phyloP scores from a whole-genome alignment of 2,329 filamentous ascomycete species.

The Pestalotiopsis sp. region DNA sequence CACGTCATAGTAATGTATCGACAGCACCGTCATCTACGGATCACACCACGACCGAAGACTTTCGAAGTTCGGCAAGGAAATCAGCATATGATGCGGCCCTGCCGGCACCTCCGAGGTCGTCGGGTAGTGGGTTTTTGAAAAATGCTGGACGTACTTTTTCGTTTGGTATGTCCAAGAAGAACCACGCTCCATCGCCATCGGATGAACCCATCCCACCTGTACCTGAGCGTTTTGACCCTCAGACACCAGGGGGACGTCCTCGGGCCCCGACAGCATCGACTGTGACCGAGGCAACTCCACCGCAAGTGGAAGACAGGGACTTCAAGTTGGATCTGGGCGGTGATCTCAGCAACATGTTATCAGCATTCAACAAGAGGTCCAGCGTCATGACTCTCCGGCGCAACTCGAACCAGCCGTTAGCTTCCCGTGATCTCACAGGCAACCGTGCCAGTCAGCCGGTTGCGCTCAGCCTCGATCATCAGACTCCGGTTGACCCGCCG shows the following conservation, averaged over 20 bases:
- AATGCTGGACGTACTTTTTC: conserved; percentile 63
- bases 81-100: conserved; percentile 39
- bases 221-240: conserved; percentile 29
- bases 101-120: conserved; percentile 49
- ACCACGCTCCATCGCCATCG: conserved; percentile 38
- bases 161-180: conserved; percentile 60
- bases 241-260: conserved; percentile 36
- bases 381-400: conserved; percentile 51
- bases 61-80: conserved; percentile 41
- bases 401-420: conserved; percentile 38
- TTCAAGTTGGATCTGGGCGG: conserved; percentile 57
- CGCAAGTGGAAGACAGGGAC: conserved; percentile 48
- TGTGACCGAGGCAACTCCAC: conserved; percentile 55
- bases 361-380: conserved; percentile 57
- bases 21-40: conserved; percentile 63
- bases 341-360: conserved; percentile 61
- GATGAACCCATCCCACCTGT: conserved; percentile 43
- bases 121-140: conserved; percentile 55
- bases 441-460: conserved; percentile 48
- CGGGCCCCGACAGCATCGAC: conserved; percentile 59
- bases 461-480: conserved; percentile 51
- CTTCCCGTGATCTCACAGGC: conserved; percentile 48
- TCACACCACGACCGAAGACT: conserved; percentile 42
- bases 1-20: conserved; percentile 64
- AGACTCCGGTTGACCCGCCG: conserved; percentile 47